These are phyloP conservation scores for Fusarium compactum DNA, from an alignment of 2,329 filamentous ascomycete genomes.

Conservation along the genomic window DNA sequence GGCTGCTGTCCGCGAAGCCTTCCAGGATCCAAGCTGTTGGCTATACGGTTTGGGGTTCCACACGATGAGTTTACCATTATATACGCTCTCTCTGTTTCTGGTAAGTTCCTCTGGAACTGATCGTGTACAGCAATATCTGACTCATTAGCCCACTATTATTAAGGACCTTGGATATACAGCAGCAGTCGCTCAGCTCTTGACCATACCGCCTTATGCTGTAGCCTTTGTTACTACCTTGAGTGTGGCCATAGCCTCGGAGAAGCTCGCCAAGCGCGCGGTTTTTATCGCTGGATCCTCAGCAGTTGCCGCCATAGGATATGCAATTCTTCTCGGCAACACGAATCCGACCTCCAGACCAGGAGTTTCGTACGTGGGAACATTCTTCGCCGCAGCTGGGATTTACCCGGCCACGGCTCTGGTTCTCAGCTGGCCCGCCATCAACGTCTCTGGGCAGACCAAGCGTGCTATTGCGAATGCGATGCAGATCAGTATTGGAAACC, in stretches of 20 bases:
- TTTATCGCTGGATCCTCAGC: conserved; percentile 71
- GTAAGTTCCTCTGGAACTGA: conserved; percentile 46
- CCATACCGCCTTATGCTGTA: conserved; percentile 73
- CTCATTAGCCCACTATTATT: conserved; percentile 64
- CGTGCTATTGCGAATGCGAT: conserved; percentile 75
- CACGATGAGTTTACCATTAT: conserved; percentile 74
- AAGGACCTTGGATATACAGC: conserved; percentile 65
- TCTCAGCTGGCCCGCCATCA: conserved; percentile 78
- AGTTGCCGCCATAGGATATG: conserved; percentile 72
- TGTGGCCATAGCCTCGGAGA: conserved; percentile 72
- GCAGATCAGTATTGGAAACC: conserved; percentile 78
- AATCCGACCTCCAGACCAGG: conserved; percentile 62
- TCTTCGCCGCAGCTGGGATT: conserved; percentile 75
- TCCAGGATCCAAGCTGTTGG: conserved; percentile 78
- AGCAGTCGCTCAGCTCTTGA: conserved; percentile 68
- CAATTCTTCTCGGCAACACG: conserved; percentile 67
- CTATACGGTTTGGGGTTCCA: conserved; percentile 79
- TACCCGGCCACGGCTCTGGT: conserved; percentile 74
- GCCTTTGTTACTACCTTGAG: conserved; percentile 70
- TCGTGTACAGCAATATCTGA: rapidly evolving
- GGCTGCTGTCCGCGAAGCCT: conserved; percentile 71
- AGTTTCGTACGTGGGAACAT: conserved; percentile 70
- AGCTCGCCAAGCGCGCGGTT: conserved; percentile 66
- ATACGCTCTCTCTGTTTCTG: conserved; percentile 67
- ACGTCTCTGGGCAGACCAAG: conserved; percentile 78